Evolutionary conservation across 371 early-diverging fungal species (phyloP).

Genomic region (Apophysomyces variabilis): DNA sequence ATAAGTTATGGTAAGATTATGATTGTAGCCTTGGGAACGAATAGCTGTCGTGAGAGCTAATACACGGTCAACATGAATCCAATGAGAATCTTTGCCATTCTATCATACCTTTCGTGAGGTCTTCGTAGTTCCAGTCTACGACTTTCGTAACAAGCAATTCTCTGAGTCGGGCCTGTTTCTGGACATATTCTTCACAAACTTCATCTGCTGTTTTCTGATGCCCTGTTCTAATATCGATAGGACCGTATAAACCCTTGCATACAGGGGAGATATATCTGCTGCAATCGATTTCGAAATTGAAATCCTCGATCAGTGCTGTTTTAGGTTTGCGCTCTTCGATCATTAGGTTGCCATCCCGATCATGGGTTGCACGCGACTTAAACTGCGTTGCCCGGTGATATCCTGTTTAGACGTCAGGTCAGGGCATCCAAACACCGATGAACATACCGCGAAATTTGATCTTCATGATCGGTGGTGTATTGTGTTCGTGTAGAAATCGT

Average conservation of each 20-base stretch:
- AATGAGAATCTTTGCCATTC: background rate
- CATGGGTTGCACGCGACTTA: constrained; percentile 18
- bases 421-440: too few relatives aligned
- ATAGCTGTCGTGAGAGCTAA: constrained; percentile 47
- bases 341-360: constrained; percentile 39
- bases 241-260: constrained; percentile 34
- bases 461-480: constrained; percentile 38
- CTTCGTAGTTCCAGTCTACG: constrained; percentile 45
- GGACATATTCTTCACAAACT: constrained; percentile 48
- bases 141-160: constrained; percentile 46
- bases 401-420: background rate
- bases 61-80: background rate
- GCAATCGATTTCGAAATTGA: constrained; percentile 39
- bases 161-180: constrained; percentile 33
- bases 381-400: constrained; percentile 5
- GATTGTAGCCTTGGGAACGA: constrained; percentile 38
- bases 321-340: constrained; percentile 25
- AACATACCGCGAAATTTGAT: constrained; percentile 45
- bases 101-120: constrained; percentile 29
- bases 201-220: constrained; percentile 30
- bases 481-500: constrained; percentile 48
- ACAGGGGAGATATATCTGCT: constrained; percentile 29
- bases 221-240: constrained; percentile 36
- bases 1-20: constrained; percentile 40
- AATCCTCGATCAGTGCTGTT: constrained; percentile 39